Evolutionary conservation across 768 basidiomycete species (phyloP), one percentile per base, ranked within the genome.

Genomic region (Leccinellum albellum): DNA sequence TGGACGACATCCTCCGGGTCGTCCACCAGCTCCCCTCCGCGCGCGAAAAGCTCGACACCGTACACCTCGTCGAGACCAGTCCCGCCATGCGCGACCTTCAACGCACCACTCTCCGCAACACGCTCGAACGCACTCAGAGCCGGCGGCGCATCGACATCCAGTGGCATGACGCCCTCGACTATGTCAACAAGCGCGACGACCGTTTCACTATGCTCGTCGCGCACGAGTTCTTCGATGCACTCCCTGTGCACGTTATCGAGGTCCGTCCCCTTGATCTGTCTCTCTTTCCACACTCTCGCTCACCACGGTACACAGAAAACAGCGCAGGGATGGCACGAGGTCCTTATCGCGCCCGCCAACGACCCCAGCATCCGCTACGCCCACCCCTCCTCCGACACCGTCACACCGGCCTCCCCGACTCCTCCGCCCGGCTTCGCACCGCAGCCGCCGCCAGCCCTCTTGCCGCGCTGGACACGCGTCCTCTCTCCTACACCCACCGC

Each of bases 211-310:
- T 97, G 77, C 70, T 97, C 23, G 75, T 98, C 15, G 97, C 97
- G 0, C 95, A 99, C 71, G 97, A 98, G 67, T 96, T 98, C 74
- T 98, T 99, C 60, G 97, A 98, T 69, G 95, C 95, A 0, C 78
- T 99, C 45, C 96, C 97, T 0, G 86, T 98, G 48, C 91, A 97
- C 70, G 76, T 94, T 35, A 75, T 98, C 35, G 86, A 96, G 78
- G 94, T 93, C 61, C 12, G 78, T 37, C 4, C 26, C 26, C 26
- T 26, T 6, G 5, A 3, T 68, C 28, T 2, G 4, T 7, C 14
- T 33, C 4, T 20, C n/a, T 6, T 7, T 0, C 3, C 1, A 2
- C 8, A 5, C 3, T 9, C 4, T 10, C 14, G 12, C 21, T 24
- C 37, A 20, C n/a, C 6, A 6, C 6, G 4, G 33, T 14, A 17